Evolutionary conservation across 225 moss, liverwort and hornwort genomes (phyloP), one percentile per base, ranked within the genome.

Genomic region (Sphagnum contortum): DNA sequence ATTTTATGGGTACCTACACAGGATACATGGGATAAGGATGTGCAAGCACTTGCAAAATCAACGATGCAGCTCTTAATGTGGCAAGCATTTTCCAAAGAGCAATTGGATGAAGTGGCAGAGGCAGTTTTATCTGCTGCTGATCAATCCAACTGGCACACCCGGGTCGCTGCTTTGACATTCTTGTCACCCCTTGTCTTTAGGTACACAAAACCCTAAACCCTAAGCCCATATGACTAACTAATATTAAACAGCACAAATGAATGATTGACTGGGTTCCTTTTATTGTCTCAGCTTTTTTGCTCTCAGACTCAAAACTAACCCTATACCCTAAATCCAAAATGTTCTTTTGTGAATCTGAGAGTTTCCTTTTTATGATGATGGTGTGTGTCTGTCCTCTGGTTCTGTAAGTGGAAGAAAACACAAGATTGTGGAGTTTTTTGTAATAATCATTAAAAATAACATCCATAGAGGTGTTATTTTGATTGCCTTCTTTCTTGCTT

Each of bases 21-120:
- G 88, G 88, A 91, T 57, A 89, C 79, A 52, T 91, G 88, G 88
- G 83, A 91, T 66, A 91, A 91, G 74, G 91, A 91, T 79, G 84
- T 91, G 45, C 81, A 80, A 63, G 84, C 86, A 66, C 74, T 89
- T 58, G 91, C 87, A 48, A 91, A 87, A 68, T 67, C 76, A 66
- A 70, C 84, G 45, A 79, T 88, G 78, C 78, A 80, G 66, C 73
- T 79, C 50, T 67, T 88, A 62, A 80, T 84, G 72, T 91, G 88
- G 88, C 91, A 87, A 71, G 76, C 75, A 6, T 87, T 82, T 68
- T 68, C 83, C 45, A 67, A 72, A 48, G 70, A 71, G 55, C 68
- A 82, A 66, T 72, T 91, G 71, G 73, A 80, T 59, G 79, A 76
- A 63, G 86, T 80, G 66, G 80, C 87, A 3, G 65, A 54, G n/a